Base-by-base conservation (phyloP, 2,329 filamentous ascomycete species). In the Emericellopsis atlantica region DNA sequence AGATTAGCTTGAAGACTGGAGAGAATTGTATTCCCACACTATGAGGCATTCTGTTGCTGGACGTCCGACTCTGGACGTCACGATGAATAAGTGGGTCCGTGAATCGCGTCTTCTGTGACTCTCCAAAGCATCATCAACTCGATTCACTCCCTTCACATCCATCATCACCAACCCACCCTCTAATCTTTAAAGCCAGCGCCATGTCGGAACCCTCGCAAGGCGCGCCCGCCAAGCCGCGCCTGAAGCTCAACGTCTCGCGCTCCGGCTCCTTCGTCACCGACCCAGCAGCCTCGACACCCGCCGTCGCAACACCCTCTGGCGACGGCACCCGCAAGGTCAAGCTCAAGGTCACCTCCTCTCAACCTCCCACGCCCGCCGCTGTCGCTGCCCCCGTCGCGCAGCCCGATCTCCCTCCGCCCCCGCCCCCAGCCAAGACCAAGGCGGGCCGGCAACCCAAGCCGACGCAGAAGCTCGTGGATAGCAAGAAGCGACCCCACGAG, bases 401-500 rank as follows among this genome's bases (percentile, higher is more conserved):
- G 41, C 43, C 38, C n/a, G 40, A 39, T 12, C 26, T 29, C 26
- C 35, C 49, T 7, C 44, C 45, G 23, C 47, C 42, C 18, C 51
- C 53, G 4, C 54, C 54, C 1, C 54, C 59, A 1, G 48, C 53
- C 35, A 79, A 72, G 53, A 78, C 74, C 3, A 81, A 81, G 51
- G 72, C 75, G 12, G 76, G 74, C 11, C 62, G 76, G 36, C 65
- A 73, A 22, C 63, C 72, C 12, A 81, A 77, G 48, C 76, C 77
- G 6, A 76, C 72, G 8, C 66, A 71, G 38, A 76, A 75, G 50
- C 57, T 73, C 37, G 57, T 71, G 40, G 70, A 74, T 45, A 69
- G 67, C 45, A 80, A 78, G 61, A 81, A 82, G 61, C 72, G 75
- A 32, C 59, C 64, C n/a, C 69, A 70, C 46, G 69, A 75, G 36